A percentile compares a stretch with the other conserved stretches of the same genome.
Conservation (phyloP, 192 early-diverging fungal genomes). For the Coemansia umbellata region DNA sequence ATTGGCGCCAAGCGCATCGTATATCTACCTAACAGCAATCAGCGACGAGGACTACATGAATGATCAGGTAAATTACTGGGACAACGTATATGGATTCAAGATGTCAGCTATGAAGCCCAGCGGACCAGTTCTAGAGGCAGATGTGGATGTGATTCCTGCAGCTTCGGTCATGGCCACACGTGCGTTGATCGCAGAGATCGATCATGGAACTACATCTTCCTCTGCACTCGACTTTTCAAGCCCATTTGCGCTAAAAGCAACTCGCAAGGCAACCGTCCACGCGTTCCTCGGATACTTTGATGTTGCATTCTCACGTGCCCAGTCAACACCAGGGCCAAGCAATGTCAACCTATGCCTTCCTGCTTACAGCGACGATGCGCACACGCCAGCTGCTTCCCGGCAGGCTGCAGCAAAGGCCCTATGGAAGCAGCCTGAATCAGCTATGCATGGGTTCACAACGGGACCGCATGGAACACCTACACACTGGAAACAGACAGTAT, state of each 20-base stretch:
- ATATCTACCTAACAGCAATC: slow-evolving; percentile 85
- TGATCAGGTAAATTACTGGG: slow-evolving; percentile 79
- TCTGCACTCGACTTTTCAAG: slow-evolving; percentile 71
- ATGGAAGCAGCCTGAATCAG: slow-evolving; percentile 28
- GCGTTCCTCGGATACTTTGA: slow-evolving; percentile 93
- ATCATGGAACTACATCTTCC: slow-evolving; percentile 64
- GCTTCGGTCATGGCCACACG: slow-evolving; percentile 65
- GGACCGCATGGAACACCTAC: slow-evolving; percentile 74
- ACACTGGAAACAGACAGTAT: slow-evolving; percentile 98
- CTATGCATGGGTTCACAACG: slow-evolving; percentile 61
- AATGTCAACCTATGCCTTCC: slow-evolving; percentile 18
- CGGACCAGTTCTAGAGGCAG: slow-evolving; percentile 60
- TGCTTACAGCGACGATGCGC: slow-evolving; percentile 6
- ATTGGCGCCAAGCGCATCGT: slow-evolving; percentile 87
- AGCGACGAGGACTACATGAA: slow-evolving; percentile 77
- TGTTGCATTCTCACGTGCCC: slow-evolving; percentile 68
- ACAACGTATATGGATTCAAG: slow-evolving; percentile 92
- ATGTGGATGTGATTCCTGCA: slow-evolving; percentile 75
- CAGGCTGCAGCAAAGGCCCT: slow-evolving; percentile 13
- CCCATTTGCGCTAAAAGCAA: slow-evolving; percentile 63
- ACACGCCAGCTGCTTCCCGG: background rate
- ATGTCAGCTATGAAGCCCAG: slow-evolving; percentile 82
- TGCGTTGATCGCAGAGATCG: slow-evolving; percentile 66
- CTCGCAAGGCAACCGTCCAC: slow-evolving; percentile 62
- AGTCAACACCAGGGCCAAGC: slow-evolving; percentile 26